Percentiles rank a stretch among this genome's conserved stretches.
These are phyloP conservation scores for Podospora appendiculata DNA, from an alignment of 495 filamentous ascomycete genomes.

Conservation along the genomic window DNA sequence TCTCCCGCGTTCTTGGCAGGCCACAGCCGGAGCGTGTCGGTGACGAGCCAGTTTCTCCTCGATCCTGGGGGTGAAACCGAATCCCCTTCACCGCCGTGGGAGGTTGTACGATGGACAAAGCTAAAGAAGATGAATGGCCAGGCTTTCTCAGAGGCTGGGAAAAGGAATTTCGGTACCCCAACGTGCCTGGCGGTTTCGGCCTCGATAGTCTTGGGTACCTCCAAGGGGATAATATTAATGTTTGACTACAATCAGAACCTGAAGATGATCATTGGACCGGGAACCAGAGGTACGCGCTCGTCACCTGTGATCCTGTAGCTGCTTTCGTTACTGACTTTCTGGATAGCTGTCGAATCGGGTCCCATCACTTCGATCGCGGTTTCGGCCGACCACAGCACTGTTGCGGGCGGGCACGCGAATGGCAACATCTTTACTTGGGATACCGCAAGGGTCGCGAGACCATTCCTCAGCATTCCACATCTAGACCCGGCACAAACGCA, in stretches of 20 bases:
- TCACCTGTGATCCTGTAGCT: background rate
- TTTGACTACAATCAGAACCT: constrained; percentile 97
- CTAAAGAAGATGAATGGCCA: constrained; percentile 82
- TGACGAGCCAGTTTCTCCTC: constrained; percentile 48
- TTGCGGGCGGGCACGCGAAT: constrained; percentile 82
- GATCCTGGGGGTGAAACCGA: constrained; percentile 52
- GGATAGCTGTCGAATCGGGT: constrained; percentile 78
- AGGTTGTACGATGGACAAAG: constrained; percentile 94
- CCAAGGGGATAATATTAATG: constrained; percentile 86
- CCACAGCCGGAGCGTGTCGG: constrained; percentile 72
- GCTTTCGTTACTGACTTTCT: constrained; percentile 7
- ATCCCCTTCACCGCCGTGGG: constrained; percentile 74
- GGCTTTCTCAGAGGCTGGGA: constrained; percentile 90
- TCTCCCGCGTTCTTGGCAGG: constrained; percentile 73
- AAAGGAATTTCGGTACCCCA: constrained; percentile 83
- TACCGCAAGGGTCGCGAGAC: constrained; percentile 65
- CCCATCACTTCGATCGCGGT: constrained; percentile 80
- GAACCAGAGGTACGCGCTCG: constrained; percentile 68
- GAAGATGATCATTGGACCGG: constrained; percentile 87
- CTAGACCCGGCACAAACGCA: constrained; percentile 58
- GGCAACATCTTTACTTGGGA: constrained; percentile 98
- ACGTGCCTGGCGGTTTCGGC: constrained; percentile 88
- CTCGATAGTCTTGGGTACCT: constrained; percentile 83
- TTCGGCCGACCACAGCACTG: constrained; percentile 86
- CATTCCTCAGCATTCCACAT: constrained; percentile 83